Evolutionary conservation across 331 rosid species (phyloP), one percentile per base, ranked within the genome.

Genomic region (Dryas integrifolia): DNA sequence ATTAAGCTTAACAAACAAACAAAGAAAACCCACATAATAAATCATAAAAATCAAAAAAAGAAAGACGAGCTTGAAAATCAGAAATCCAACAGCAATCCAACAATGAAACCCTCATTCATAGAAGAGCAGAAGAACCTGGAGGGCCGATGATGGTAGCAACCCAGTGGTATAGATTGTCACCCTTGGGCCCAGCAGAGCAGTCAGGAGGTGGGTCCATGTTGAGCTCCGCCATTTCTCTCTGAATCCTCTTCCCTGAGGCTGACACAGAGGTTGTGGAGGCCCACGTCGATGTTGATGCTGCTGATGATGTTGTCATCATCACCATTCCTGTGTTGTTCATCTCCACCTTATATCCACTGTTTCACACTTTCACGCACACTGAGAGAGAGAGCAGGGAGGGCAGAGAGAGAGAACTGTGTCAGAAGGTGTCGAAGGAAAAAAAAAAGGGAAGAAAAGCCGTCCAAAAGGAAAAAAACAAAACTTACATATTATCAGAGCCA

Each of bases 111-210:
- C 35, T 7, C 12, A 53, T 35, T 44, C 12, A 5, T 6, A 70
- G 30, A 12, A 21, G 44, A 12, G 15, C 0, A 26, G 55, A 9
- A 18, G 49, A n/a, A 88, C 97, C 96, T 63, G 90, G 72, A 71
- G 96, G 84, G 1, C 98, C 98, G 11, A 89, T 81, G 50, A 93
- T 70, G 55, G 97, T 86, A n/a, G 97, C 98, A 49, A 93, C 81
- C 97, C 98, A 93, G 67, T 93, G 90, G 73, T 89, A 93, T 72
- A 93, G 92, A 70, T 93, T 93, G 79, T 93, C 98, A 13, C 98
- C 98, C 82, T 91, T 93, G 30, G 98, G 97, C 5, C 98, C 97
- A 39, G 97, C 98, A 39, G 92, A 89, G 83, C 90, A 93, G 49
- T 85, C 77, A 6, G 89, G 86, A 77, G 98, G 96, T 53, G 97